Conservation (phyloP, 2,329 filamentous ascomycete genomes). For the Paecilomyces fulvus region DNA sequence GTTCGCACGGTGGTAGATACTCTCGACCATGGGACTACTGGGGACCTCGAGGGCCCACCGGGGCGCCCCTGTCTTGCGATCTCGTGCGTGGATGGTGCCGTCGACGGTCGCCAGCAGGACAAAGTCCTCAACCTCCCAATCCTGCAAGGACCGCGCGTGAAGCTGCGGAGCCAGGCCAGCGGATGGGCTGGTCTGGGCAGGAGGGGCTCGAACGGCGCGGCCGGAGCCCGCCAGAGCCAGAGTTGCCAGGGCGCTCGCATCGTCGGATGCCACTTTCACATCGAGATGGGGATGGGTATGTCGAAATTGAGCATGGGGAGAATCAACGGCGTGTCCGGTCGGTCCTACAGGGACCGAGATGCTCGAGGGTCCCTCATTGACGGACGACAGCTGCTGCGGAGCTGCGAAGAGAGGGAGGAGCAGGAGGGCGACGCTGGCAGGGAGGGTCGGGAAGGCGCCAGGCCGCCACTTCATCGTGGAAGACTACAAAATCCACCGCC, state of each 20-base stretch:
- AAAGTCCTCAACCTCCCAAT: slow-evolving; percentile 99
- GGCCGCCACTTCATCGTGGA: slow-evolving; percentile 58
- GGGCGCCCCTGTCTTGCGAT: slow-evolving; percentile 74
- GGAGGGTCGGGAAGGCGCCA: slow-evolving; percentile 48
- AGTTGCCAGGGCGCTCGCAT: slow-evolving; percentile 96
- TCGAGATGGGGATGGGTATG: slow-evolving; percentile 17
- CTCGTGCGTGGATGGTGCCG: slow-evolving; percentile 85
- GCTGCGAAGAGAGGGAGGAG: slow-evolving; percentile 53
- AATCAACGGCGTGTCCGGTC: slow-evolving; percentile 12
- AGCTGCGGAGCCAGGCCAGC: slow-evolving; percentile 72
- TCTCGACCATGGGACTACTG: slow-evolving; percentile 84
- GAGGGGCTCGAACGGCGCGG: slow-evolving; percentile 88
- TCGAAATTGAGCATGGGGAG: slow-evolving; percentile 9
- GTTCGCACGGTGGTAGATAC: slow-evolving; percentile 68
- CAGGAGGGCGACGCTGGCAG: slow-evolving; percentile 50
- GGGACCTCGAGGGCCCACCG: slow-evolving; percentile 75
- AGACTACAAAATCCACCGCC: slow-evolving; percentile 27
- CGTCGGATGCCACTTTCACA: slow-evolving; percentile 33
- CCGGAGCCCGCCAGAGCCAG: slow-evolving; percentile 75
- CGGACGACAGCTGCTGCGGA: slow-evolving; percentile 53
- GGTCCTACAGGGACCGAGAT: slow-evolving; percentile 19
- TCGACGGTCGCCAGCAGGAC: slow-evolving; percentile 99
- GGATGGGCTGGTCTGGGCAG: slow-evolving; percentile 59
- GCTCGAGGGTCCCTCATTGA: slow-evolving; percentile 18
- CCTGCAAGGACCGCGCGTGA: slow-evolving; percentile 92